phyloP scores from a whole-genome alignment of 371 early-diverging fungal species.

The Actinomucor elegans region DNA sequence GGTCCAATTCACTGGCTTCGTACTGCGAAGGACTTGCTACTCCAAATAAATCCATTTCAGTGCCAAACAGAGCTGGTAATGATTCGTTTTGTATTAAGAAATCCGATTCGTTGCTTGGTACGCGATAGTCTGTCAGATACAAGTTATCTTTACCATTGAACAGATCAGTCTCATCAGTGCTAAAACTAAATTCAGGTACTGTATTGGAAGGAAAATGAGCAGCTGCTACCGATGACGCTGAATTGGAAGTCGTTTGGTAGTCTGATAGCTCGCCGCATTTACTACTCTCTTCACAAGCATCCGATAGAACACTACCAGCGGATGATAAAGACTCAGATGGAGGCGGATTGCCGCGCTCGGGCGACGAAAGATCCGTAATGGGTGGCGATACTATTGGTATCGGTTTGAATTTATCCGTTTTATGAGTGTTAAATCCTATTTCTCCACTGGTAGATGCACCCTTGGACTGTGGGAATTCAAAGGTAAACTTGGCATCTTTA shows the following conservation, averaged over 20 bases:
- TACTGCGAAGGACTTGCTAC: background rate
- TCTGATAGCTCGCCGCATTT: background rate
- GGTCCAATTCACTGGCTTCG: background rate
- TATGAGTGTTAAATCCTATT: no score
- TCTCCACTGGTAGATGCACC: conserved; percentile 12
- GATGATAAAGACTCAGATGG: no score
- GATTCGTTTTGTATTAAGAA: conserved; percentile 1
- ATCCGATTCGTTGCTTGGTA: background rate
- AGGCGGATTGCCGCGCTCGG: no score
- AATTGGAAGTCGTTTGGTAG: background rate
- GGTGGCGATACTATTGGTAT: background rate
- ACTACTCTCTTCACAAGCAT: background rate
- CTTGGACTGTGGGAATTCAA: background rate
- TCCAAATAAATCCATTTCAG: conserved; percentile 12
- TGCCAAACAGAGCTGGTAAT: conserved; percentile 4
- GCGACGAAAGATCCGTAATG: no score
- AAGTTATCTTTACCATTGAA: background rate
- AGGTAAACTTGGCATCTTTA: conserved; percentile 12
- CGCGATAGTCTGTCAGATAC: background rate
- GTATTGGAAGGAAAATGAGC: background rate
- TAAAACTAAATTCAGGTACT: background rate
- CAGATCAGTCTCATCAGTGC: background rate
- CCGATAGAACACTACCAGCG: no score
- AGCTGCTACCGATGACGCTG: background rate
- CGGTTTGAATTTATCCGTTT: conserved; percentile 8